These are phyloP conservation scores for Phyllachora maydis DNA, from an alignment of 2,329 filamentous ascomycete genomes.

Conservation along the genomic window DNA sequence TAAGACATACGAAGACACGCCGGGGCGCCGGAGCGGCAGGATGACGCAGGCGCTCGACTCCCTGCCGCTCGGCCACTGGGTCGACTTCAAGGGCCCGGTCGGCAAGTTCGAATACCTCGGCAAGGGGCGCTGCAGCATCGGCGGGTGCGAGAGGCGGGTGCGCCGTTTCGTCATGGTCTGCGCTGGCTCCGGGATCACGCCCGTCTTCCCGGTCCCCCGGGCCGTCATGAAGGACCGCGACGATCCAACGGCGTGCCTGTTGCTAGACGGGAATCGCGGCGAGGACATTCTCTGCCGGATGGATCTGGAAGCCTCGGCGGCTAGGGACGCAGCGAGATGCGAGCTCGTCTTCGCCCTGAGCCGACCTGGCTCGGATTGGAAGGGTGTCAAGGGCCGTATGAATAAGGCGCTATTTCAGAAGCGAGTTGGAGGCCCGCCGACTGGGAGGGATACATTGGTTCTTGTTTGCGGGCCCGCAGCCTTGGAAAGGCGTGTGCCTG, in stretches of 20 bases:
- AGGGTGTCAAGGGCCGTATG: slow-evolving; percentile 47
- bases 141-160: slow-evolving; percentile 32
- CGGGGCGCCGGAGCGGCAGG: slow-evolving; percentile 40
- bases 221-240: slow-evolving; percentile 44
- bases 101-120: slow-evolving; percentile 71
- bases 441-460: slow-evolving; percentile 34
- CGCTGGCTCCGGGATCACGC: slow-evolving; percentile 79
- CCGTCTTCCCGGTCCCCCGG: slow-evolving; percentile 65
- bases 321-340: slow-evolving; percentile 31
- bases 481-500: slow-evolving; percentile 47
- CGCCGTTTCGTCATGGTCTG: slow-evolving; percentile 69
- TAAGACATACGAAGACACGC: slow-evolving; percentile 58
- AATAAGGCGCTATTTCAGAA: slow-evolving; percentile 37
- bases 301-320: slow-evolving; percentile 47
- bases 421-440: slow-evolving; percentile 24
- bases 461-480: slow-evolving; percentile 62
- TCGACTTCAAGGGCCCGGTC: slow-evolving; percentile 77
- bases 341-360: slow-evolving; percentile 51
- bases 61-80: slow-evolving; percentile 47
- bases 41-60: slow-evolving; percentile 68
- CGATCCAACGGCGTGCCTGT: slow-evolving; percentile 46
- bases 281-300: slow-evolving; percentile 65
- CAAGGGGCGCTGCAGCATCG: slow-evolving; percentile 39
- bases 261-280: slow-evolving; percentile 60
- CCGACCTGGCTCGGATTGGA: slow-evolving; percentile 41